phyloP scores from a whole-genome alignment of 495 filamentous ascomycete genomes.

The Stereocaulon alpinum region DNA sequence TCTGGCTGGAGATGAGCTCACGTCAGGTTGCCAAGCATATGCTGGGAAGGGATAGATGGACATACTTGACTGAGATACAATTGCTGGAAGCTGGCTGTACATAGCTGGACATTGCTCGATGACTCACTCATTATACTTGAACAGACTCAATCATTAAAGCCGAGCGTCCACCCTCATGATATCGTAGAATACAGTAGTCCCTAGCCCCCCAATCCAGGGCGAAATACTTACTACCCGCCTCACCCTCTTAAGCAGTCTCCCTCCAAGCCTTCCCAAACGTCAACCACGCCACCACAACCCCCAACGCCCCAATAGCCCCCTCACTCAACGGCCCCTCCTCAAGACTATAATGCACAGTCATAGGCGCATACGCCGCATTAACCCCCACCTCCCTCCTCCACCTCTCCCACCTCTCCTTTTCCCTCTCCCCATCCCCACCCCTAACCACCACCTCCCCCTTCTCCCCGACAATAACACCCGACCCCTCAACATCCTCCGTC shows the following conservation, averaged over 20 bases:
- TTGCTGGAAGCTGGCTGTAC: conserved; percentile 1
- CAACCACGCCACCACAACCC: conserved; percentile 52
- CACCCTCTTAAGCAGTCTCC: conserved; percentile 7
- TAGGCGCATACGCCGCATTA: conserved; percentile 48
- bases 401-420: conserved; percentile 28
- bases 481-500: conserved; percentile 11
- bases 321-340: conserved; percentile 57
- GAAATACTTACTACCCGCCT: too few relatives aligned
- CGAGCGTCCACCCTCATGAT: too few relatives aligned
- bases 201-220: too few relatives aligned
- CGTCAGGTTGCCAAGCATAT: neutral
- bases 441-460: conserved; percentile 36
- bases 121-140: neutral
- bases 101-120: neutral
- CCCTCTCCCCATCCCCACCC: conserved; percentile 31
- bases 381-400: conserved; percentile 20
- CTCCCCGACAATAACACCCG: conserved; percentile 31
- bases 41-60: neutral
- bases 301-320: conserved; percentile 51
- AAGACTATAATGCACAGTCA: conserved; percentile 72
- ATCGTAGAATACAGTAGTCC: too few relatives aligned
- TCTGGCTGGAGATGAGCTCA: neutral
- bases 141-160: too few relatives aligned
- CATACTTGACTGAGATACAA: too few relatives aligned
- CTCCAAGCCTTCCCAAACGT: conserved; percentile 60